phyloP scores from a whole-genome alignment of 2,329 filamentous ascomycete genomes.

The Helotiales sp. region DNA sequence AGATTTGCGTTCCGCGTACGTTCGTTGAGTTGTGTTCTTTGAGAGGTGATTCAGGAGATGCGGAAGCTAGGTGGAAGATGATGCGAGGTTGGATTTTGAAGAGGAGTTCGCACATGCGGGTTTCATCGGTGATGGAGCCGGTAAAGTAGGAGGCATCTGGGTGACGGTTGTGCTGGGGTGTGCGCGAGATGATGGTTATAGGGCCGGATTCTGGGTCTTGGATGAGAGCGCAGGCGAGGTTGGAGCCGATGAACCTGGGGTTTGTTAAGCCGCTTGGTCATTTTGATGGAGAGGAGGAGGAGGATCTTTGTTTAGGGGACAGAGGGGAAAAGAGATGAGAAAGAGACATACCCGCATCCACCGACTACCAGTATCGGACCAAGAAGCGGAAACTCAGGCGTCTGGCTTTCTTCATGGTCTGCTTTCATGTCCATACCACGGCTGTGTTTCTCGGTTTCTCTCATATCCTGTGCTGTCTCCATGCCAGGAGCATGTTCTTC shows the following conservation, averaged over 20 bases:
- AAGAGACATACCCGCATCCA: slow-evolving; percentile 10
- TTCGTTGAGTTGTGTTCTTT: slow-evolving; percentile 40
- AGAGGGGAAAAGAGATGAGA: neutral
- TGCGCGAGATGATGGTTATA: slow-evolving; percentile 42
- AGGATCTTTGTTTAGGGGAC: neutral
- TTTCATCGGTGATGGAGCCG: slow-evolving; percentile 39
- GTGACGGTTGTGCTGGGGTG: slow-evolving; percentile 36
- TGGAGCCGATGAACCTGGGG: slow-evolving; percentile 42
- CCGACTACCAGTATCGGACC: slow-evolving; percentile 10
- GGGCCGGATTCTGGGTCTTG: slow-evolving; percentile 31
- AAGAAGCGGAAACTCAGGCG: neutral
- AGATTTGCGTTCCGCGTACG: slow-evolving; percentile 41
- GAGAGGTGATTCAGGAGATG: slow-evolving; percentile 30
- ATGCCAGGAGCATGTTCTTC: neutral
- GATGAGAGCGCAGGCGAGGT: slow-evolving; percentile 42
- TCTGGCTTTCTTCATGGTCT: neutral
- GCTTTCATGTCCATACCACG: too few species aligned
- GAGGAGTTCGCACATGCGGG: slow-evolving; percentile 32
- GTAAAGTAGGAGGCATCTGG: slow-evolving; percentile 36
- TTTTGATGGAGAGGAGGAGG: neutral
- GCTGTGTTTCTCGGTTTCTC: neutral
- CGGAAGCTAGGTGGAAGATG: slow-evolving; percentile 45
- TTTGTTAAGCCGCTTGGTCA: neutral
- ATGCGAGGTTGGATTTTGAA: slow-evolving; percentile 37
- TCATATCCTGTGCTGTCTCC: neutral